Evolutionary conservation across 2,329 filamentous ascomycete genomes (phyloP).

Genomic region (Microascus cirrosus): DNA sequence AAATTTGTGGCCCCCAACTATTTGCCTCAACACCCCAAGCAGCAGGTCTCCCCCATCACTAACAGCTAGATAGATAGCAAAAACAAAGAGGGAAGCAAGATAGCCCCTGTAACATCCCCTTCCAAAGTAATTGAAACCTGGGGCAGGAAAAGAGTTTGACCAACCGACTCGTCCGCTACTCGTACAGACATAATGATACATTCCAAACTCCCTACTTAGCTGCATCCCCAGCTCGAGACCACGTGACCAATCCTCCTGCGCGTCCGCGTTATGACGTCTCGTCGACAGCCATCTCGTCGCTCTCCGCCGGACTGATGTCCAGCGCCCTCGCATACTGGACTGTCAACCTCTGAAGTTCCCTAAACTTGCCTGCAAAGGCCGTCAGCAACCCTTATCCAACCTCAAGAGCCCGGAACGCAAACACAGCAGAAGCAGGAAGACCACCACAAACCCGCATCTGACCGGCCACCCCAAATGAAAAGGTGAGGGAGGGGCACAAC

Average conservation of each 20-base stretch:
- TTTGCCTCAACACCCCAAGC: no score
- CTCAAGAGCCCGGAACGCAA: no score
- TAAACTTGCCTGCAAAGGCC: constrained; percentile 71
- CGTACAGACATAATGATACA: background rate
- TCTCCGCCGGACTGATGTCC: constrained; percentile 37
- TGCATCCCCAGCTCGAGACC: background rate
- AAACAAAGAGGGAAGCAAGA: no score
- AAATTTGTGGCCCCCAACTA: no score
- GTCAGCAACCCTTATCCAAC: background rate
- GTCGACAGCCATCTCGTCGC: constrained; percentile 17
- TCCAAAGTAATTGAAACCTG: background rate
- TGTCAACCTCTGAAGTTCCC: constrained; percentile 87
- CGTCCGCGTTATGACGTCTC: background rate
- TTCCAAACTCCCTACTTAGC: background rate
- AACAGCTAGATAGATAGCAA: no score
- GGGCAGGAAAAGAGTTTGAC: background rate
- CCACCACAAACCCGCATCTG: no score
- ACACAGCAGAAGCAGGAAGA: no score
- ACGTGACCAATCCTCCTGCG: background rate
- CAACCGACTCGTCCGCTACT: background rate
- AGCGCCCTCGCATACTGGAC: constrained; percentile 86
- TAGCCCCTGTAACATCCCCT: background rate
- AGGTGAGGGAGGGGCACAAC: constrained; percentile 12
- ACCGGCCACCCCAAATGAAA: background rate
- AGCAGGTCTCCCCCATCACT: no score